A percentile compares a stretch with the other conserved stretches of the same genome.
Conservation (phyloP, 2,329 filamentous ascomycete species). For the Cladosporium sp. region DNA sequence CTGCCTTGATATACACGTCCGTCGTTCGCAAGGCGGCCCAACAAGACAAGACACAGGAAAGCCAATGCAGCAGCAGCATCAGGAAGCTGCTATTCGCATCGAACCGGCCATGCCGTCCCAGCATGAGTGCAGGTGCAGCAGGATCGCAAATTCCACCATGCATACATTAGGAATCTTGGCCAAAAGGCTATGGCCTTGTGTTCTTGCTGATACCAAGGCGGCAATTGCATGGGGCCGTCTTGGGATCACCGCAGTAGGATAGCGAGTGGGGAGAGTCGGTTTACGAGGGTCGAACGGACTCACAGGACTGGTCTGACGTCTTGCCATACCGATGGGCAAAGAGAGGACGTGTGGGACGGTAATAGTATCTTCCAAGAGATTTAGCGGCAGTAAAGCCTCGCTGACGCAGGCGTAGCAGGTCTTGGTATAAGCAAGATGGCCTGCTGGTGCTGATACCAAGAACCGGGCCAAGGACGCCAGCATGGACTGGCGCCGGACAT, state of each 20-base stretch:
- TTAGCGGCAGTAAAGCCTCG: slow-evolving; percentile 9
- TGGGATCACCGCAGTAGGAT: slow-evolving; percentile 6
- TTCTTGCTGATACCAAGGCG: slow-evolving; percentile 13
- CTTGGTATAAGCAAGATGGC: slow-evolving; percentile 10
- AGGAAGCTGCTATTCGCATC: not conserved
- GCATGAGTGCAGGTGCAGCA: slow-evolving; percentile 1
- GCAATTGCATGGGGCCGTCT: slow-evolving; percentile 13
- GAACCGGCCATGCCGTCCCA: not conserved
- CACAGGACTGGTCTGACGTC: slow-evolving; percentile 3
- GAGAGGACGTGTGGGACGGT: not conserved
- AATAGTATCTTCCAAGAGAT: slow-evolving; percentile 10
- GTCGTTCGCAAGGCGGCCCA: too few species aligned
- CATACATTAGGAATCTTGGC: slow-evolving; percentile 7
- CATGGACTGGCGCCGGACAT: not conserved
- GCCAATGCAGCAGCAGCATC: slow-evolving; percentile 5
- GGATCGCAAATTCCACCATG: slow-evolving; percentile 4
- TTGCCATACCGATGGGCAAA: not conserved
- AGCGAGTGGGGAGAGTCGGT: not conserved
- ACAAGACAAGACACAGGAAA: too few species aligned
- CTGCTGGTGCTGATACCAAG: slow-evolving; percentile 9
- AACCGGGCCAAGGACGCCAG: slow-evolving; percentile 6
- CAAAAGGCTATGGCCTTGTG: slow-evolving; percentile 9
- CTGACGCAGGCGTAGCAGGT: slow-evolving; percentile 7
- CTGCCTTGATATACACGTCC: slow-evolving; percentile 10
- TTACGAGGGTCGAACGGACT: not conserved